Evolutionary conservation across 1,284 basidiomycete genomes (phyloP), one percentile per base, ranked within the genome.

Genomic region (Puccinia hordei): DNA sequence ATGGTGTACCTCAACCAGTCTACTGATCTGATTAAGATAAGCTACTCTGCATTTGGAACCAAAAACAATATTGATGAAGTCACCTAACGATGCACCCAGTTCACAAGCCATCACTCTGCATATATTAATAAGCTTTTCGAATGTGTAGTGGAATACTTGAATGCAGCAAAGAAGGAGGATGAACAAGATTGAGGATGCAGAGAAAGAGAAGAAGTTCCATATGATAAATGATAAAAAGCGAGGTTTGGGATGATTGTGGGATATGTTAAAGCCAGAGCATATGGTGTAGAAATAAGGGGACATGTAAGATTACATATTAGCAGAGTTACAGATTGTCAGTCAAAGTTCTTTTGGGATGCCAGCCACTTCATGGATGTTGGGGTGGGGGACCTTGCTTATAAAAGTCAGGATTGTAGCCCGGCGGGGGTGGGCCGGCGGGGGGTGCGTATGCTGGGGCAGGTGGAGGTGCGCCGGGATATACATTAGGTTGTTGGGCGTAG

Each of bases 251-350:
- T 22, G 33, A 63, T 3, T 0, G 12, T 30, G 19, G 27, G 35
- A 63, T 35, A 63, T 63, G 22, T 8, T 38, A 49, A 19, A 49
- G 17, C 46, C 46, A 49, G 46, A 15, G 46, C 46, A 49, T 15
- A 49, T 15, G 46, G 46, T 13, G 46, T 2, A 46, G 38, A n/a
- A 51, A n/a, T 3, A n/a, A 51, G 22, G 3, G 49, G 49, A 65
- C n/a, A 46, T 66, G 63, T 66, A 66, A 66, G 22, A 15, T 24
- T 66, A 66, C 63, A 66, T 24, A 12, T 12, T 38, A 66, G 38
- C 63, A 22, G 38, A 66, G n/a, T 66, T 66, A 66, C 63, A 66
- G 63, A 66, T 24, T 66, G 63, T 66, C 63, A 66, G 63, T 66
- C 41, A 46, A 46, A 9, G 2, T 66, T 38, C 41, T 66, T 41